Percentiles rank a stretch among this genome's conserved stretches.
These are phyloP conservation scores for Tausonia pullulans DNA, from an alignment of 1,284 basidiomycete species.

Conservation along the genomic window DNA sequence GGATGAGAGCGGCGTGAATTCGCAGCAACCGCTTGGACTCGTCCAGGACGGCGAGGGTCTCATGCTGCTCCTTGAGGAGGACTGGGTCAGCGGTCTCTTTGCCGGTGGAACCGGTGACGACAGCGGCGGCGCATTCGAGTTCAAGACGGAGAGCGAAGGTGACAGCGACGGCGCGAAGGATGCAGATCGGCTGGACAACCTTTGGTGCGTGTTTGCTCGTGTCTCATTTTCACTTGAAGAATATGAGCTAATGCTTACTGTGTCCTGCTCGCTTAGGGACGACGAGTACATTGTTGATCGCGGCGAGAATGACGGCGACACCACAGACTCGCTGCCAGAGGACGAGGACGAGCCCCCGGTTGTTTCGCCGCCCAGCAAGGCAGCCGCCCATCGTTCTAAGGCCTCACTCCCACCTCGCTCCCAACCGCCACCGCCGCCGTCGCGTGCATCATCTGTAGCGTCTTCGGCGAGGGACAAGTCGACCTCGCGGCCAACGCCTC, in stretches of 20 bases:
- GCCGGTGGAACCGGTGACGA: background rate
- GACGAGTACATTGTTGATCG: slow-evolving; percentile 1
- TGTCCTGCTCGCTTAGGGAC: slow-evolving; percentile 1
- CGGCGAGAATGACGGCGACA: slow-evolving; percentile 16
- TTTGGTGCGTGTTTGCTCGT: slow-evolving; percentile 9
- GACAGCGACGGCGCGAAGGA: slow-evolving; percentile 15
- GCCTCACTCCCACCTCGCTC: too few relatives aligned
- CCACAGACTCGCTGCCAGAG: slow-evolving; percentile 16
- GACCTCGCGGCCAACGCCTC: too few relatives aligned
- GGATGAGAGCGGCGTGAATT: too few relatives aligned
- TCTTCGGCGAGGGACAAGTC: too few relatives aligned
- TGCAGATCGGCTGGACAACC: slow-evolving; percentile 13
- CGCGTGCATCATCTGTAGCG: too few relatives aligned
- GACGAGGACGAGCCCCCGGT: slow-evolving; percentile 8
- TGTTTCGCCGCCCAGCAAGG: too few relatives aligned
- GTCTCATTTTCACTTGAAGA: background rate
- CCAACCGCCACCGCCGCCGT: too few relatives aligned
- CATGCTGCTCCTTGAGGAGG: background rate
- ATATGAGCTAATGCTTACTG: background rate
- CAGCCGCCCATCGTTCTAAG: too few relatives aligned
- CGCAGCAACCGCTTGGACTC: too few relatives aligned
- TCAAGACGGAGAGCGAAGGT: slow-evolving; percentile 16
- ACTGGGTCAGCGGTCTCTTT: background rate
- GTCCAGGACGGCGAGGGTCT: too few relatives aligned
- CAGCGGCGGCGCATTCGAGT: slow-evolving; percentile 5